Evolutionary conservation across 768 basidiomycete species (phyloP), one percentile per base, ranked within the genome.

Genomic region (Suillus occidentalis): DNA sequence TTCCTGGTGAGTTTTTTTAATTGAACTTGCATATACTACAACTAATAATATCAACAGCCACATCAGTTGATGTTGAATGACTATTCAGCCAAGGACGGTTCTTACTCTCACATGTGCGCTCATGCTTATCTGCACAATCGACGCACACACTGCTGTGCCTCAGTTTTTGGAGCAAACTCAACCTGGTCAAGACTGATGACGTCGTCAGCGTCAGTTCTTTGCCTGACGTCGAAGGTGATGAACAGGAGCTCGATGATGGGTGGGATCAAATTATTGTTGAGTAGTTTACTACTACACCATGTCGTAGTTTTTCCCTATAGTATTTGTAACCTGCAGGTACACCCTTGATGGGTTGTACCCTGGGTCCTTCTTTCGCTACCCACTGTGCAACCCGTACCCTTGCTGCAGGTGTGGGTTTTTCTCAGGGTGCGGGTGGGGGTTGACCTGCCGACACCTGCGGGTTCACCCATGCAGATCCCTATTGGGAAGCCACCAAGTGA

Each of bases 1-100:
- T 78, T 52, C 77, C 73, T 5, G 73, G 75, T 77, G 60, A 34
- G 71, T 74, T 64, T 14, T 61, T 4, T 64, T 69, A 3, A 58
- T 65, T 52, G 66, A 69, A 7, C 53, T 70, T 22, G 49, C 64
- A 2, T 47, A 67, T 9, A 67, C 50, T 20, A 47, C 70, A 60
- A 67, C 67, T 53, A n/a, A 47, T 47, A 47, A 47, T 5, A 66
- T 66, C 56, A 58, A 20, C 36, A 66, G 67, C 67, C 16, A 68
- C 67, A 5, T 69, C 66, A 20, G 60, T 65, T 16, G 53, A 63
- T 18, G 25, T 69, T 28, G 66, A 69, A 56, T n/a, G 36, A 14
- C 59, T 67, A 12, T 69, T 69, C 57, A 69, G 68, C 50, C 49
- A 14, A 47, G 65, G 56, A 20, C 3, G 8, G 14, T 57, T 63